Conservation (phyloP, 352 stramenopile species). For the Phytophthora pluvialis region DNA sequence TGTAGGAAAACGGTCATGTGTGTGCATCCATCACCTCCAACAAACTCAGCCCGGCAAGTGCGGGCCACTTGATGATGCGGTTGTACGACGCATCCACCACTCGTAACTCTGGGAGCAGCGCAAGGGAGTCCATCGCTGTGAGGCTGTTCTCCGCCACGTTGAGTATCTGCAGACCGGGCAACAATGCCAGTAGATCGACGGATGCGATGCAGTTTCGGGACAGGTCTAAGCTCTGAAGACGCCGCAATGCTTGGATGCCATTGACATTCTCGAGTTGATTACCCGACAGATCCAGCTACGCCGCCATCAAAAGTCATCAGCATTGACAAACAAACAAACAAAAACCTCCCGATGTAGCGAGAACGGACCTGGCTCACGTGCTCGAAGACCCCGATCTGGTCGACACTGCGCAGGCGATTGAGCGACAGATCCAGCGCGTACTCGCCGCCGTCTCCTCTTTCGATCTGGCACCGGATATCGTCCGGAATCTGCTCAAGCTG, state of each 20-base stretch:
- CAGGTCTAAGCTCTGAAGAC: constrained; percentile 56
- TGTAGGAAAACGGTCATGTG: not conserved
- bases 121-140: constrained; percentile 49
- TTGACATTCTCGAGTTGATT: constrained; percentile 63
- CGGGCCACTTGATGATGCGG: constrained; percentile 61
- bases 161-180: constrained; percentile 52
- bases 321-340: too few relatives aligned
- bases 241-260: constrained; percentile 53
- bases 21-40: constrained; percentile 49
- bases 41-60: constrained; percentile 36
- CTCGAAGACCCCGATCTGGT: constrained; percentile 50
- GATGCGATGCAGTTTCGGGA: constrained; percentile 57
- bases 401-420: constrained; percentile 53
- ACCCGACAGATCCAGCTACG: constrained; percentile 63
- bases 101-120: constrained; percentile 37
- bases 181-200: constrained; percentile 46
- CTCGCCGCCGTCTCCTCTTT: constrained; percentile 32
- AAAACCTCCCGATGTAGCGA: too few relatives aligned
- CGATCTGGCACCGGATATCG: constrained; percentile 48
- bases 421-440: constrained; percentile 62
- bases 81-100: constrained; percentile 71
- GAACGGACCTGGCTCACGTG: constrained; percentile 50
- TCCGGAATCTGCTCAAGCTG: constrained; percentile 55
- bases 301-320: not conserved
- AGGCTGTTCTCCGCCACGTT: constrained; percentile 67